phyloP scores from a whole-genome alignment of 192 early-diverging fungal genomes.

The Entomortierella chlamydospora region DNA sequence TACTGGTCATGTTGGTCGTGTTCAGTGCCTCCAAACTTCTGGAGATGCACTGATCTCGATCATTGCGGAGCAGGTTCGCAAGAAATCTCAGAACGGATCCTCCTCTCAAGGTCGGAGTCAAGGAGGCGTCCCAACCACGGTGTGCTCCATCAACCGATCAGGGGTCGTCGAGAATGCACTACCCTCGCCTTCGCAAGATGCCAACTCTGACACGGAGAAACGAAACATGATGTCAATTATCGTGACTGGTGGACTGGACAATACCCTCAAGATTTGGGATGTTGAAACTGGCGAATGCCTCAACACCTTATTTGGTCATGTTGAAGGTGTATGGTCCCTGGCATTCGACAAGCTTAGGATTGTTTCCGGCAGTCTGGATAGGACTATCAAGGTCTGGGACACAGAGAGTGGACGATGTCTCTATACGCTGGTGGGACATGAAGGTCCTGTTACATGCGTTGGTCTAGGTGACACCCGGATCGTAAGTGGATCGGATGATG shows the following conservation, averaged over 20 bases:
- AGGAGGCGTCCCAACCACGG: conserved; percentile 18
- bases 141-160: conserved; percentile 48
- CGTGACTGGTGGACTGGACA: conserved; percentile 88
- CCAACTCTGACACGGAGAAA: conserved; percentile 33
- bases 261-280: conserved; percentile 94
- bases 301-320: conserved; percentile 82
- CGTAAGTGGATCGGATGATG: conserved; percentile 88
- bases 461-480: conserved; percentile 90
- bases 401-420: conserved; percentile 75
- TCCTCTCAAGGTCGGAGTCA: neutral
- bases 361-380: conserved; percentile 75
- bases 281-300: conserved; percentile 81
- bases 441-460: conserved; percentile 83
- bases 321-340: conserved; percentile 85
- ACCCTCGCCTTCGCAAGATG: conserved; percentile 24
- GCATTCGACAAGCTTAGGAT: conserved; percentile 82
- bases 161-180: conserved; percentile 59
- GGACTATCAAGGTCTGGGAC: conserved; percentile 82
- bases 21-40: conserved; percentile 66
- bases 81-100: conserved; percentile 8
- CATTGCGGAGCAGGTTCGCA: conserved; percentile 34
- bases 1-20: conserved; percentile 79
- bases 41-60: conserved; percentile 51
- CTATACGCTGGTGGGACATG: conserved; percentile 71
- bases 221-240: conserved; percentile 64